These are phyloP conservation scores for Elongisporangium undulatum DNA, from an alignment of 352 stramenopile species.

Conservation along the genomic window DNA sequence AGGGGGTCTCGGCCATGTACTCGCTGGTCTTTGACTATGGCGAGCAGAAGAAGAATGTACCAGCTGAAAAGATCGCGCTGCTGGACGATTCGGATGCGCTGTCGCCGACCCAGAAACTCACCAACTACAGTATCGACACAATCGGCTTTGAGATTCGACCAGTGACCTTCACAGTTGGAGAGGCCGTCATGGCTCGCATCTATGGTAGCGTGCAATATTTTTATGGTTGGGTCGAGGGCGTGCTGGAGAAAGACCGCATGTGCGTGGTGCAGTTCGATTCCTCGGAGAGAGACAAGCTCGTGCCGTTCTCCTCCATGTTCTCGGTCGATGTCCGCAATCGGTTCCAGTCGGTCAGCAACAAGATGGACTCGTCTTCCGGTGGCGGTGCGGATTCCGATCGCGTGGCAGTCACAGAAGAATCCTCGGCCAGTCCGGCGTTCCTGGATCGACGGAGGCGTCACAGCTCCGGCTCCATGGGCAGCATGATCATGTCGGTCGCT, in stretches of 20 bases:
- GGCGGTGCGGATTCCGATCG: constrained; percentile 7
- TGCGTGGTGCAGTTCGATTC: constrained; percentile 73
- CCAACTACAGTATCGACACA: constrained; percentile 73
- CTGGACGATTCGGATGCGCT: constrained; percentile 54
- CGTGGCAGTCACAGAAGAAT: not conserved
- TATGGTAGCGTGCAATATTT: constrained; percentile 57
- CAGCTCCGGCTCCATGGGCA: constrained; percentile 52
- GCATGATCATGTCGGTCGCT: constrained; percentile 52
- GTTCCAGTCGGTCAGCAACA: constrained; percentile 30
- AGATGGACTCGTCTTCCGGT: constrained; percentile 36
- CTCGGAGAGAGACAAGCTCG: constrained; percentile 48
- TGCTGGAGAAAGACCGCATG: constrained; percentile 50
- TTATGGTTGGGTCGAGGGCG: constrained; percentile 43
- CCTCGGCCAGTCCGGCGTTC: not conserved
- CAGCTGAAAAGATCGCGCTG: constrained; percentile 40
- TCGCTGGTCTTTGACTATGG: constrained; percentile 72
- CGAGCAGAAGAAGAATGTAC: constrained; percentile 45
- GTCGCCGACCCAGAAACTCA: constrained; percentile 54
- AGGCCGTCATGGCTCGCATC: constrained; percentile 57
- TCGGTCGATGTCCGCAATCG: constrained; percentile 47
- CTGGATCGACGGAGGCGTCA: constrained; percentile 17
- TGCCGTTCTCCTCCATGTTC: constrained; percentile 70
- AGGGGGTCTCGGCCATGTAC: constrained; percentile 29
- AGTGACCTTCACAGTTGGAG: constrained; percentile 44
- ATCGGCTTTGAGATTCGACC: constrained; percentile 68